Conservation (phyloP, 495 filamentous ascomycete species). For the Aspergillus leporis region DNA sequence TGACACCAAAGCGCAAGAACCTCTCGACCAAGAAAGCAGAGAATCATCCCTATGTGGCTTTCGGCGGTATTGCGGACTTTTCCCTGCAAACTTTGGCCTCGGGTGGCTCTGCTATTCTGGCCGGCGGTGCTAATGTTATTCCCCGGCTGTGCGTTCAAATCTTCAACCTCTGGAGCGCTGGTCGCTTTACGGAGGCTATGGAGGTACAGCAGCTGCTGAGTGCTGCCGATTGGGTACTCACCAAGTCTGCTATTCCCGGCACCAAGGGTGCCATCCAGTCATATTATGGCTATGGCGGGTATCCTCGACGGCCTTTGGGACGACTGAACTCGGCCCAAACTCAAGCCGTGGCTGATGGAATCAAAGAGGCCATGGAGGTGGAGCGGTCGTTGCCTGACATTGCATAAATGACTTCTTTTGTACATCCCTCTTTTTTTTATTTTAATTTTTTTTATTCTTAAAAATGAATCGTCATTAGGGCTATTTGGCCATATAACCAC, state of each 20-base stretch:
- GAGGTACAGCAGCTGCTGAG: slow-evolving; percentile 70
- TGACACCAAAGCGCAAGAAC: slow-evolving; percentile 32
- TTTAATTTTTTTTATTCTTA: too few relatives aligned
- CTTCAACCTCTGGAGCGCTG: slow-evolving; percentile 75
- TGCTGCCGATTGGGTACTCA: slow-evolving; percentile 81
- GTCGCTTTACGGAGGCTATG: slow-evolving; percentile 71
- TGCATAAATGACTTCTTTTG: slow-evolving; percentile 22
- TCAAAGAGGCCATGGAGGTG: slow-evolving; percentile 70
- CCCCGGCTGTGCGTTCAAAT: slow-evolving; percentile 79
- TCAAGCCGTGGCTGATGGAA: slow-evolving; percentile 58
- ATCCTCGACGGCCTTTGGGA: slow-evolving; percentile 71
- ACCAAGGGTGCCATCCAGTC: slow-evolving; percentile 82
- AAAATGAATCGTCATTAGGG: not conserved
- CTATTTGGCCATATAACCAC: too few relatives aligned
- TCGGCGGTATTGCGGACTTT: slow-evolving; percentile 88
- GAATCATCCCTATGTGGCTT: slow-evolving; percentile 74
- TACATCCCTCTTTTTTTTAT: not conserved
- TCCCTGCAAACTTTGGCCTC: slow-evolving; percentile 77
- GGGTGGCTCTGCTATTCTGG: slow-evolving; percentile 82
- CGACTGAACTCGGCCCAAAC: slow-evolving; percentile 55
- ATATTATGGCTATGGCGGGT: slow-evolving; percentile 84
- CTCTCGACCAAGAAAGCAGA: slow-evolving; percentile 35
- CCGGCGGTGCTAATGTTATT: slow-evolving; percentile 83
- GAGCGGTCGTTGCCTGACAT: slow-evolving; percentile 52
- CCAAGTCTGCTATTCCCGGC: slow-evolving; percentile 81